Percentiles rank a stretch among this genome's conserved stretches.
Evolutionary conservation across 2,329 filamentous ascomycete genomes (phyloP).

Genomic region (Westerdykella sp.): DNA sequence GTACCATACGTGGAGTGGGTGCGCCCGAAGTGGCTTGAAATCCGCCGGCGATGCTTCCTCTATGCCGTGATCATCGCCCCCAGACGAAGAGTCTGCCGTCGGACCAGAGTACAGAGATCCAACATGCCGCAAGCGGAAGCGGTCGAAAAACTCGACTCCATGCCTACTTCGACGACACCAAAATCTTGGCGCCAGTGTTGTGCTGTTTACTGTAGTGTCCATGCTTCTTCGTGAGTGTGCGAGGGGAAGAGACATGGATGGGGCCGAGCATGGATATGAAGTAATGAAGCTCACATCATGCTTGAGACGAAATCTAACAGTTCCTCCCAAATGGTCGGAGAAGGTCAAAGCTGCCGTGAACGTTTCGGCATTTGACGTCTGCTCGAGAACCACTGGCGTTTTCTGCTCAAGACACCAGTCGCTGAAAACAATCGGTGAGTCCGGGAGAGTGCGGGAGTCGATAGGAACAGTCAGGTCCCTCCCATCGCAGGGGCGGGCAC

Average conservation of each 20-base stretch:
- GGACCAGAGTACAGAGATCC: constrained; percentile 31
- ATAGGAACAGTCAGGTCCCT: constrained; percentile 36
- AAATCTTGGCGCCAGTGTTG: neutral
- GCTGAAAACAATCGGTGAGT: constrained; percentile 14
- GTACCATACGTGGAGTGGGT: constrained; percentile 39
- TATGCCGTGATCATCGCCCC: constrained; percentile 13
- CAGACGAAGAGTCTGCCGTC: constrained; percentile 21
- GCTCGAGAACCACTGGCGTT: constrained; percentile 18
- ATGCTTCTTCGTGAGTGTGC: neutral
- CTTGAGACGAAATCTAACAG: constrained; percentile 34
- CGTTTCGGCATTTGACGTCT: constrained; percentile 16
- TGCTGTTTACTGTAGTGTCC: constrained; percentile 1
- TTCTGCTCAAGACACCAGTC: constrained; percentile 25
- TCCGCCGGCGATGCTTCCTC: constrained; percentile 9
- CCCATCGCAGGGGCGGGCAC: constrained; percentile 14
- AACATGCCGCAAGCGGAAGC: constrained; percentile 6
- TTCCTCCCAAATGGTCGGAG: constrained; percentile 11
- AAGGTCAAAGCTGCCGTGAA: constrained; percentile 33
- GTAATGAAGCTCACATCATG: constrained; percentile 51
- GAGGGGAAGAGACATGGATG: constrained; percentile 16
- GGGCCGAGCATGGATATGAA: constrained; percentile 48
- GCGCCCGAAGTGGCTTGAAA: constrained; percentile 23
- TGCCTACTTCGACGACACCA: constrained; percentile 27
- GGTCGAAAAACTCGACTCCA: constrained; percentile 22
- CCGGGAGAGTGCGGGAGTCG: constrained; percentile 21